Evolutionary conservation across 257 asterid genomes (phyloP), one percentile per base, ranked within the genome.

Genomic region (Nicotiana noctiflora): DNA sequence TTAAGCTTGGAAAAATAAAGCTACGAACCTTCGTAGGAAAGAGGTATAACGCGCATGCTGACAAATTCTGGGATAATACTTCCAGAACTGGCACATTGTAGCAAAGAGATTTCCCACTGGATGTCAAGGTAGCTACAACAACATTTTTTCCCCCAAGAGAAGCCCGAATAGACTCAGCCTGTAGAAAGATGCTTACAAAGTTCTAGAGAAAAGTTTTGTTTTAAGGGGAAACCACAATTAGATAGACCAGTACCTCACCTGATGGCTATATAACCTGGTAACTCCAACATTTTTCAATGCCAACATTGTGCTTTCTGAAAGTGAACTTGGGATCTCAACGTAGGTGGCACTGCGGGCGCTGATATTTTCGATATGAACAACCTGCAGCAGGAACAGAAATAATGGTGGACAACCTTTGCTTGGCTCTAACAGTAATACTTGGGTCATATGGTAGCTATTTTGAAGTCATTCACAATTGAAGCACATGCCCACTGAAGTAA

Each of bases 21-120:
- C 51, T 75, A 75, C 81, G 81, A 27, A 92, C 98, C 99, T 95
- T 93, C 1, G 99, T 95, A 56, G 99, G 99, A 85, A 95, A 95
- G 79, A 95, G 93, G 88, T 93, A 95, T 21, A 95, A 84, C 31
- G 98, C 96, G 87, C 97, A 95, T 64, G 95, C 96, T 83, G 82
- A 86, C 56, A 89, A 89, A 85, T 91, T 85, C 12, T 83, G 91
- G 32, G 85, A 89, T 81, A 95, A 83, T 46, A 81, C 88, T 92
- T 95, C 97, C 89, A 95, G 70, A 87, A 95, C 96, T 53, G 99
- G 99, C 79, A 95, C 87, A 85, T 93, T 93, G 88, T 93, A 95
- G 88, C 99, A 95, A 83, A 95, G 99, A 79, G 99, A 95, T 88
- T 95, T 95, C 88, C 99, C 99, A 84, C 99, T 95, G 81, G 98